These are phyloP conservation scores for Purpureocillium takamizusanense DNA, from an alignment of 2,329 filamentous ascomycete genomes.

Conservation along the genomic window DNA sequence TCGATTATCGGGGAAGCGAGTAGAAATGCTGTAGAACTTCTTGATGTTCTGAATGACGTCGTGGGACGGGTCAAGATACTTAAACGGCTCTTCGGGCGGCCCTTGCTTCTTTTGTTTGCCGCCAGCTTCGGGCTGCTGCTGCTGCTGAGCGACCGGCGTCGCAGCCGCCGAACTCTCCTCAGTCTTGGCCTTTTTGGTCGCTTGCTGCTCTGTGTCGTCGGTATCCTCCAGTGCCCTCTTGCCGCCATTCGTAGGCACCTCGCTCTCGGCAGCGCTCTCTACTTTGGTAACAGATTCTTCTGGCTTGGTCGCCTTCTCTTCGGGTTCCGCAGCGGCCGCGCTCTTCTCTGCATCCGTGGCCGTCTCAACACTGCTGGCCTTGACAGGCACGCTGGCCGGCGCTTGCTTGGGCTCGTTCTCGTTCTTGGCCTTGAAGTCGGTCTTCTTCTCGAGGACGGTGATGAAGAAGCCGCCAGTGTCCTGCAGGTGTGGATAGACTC, in stretches of 20 bases:
- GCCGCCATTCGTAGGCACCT: constrained; percentile 17
- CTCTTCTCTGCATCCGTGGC: constrained; percentile 11
- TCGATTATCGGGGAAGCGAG: constrained; percentile 77
- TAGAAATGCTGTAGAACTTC: constrained; percentile 75
- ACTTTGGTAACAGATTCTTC: constrained; percentile 19
- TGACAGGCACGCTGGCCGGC: constrained; percentile 1
- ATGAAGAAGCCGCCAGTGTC: constrained; percentile 98
- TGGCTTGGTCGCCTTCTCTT: constrained; percentile 15
- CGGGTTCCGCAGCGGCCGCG: constrained; percentile 15
- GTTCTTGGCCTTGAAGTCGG: constrained; percentile 70
- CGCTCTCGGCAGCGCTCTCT: constrained; percentile 22
- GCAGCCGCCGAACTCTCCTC: constrained; percentile 14
- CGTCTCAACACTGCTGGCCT: constrained; percentile 4
- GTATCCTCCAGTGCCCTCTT: constrained; percentile 25
- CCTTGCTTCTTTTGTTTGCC: constrained; percentile 34
- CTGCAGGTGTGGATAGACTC: constrained; percentile 90
- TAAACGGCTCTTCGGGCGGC: constrained; percentile 84
- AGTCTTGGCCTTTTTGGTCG: constrained; percentile 41
- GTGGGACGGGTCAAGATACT: constrained; percentile 70
- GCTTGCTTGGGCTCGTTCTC: constrained; percentile 46
- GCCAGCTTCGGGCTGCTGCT: constrained; percentile 9
- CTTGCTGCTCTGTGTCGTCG: constrained; percentile 26
- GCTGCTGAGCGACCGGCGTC: constrained; percentile 5
- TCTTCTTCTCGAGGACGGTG: constrained; percentile 83
- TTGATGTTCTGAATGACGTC: constrained; percentile 69